Conservation (phyloP, 352 stramenopile species). For the Globisporangium polare region DNA sequence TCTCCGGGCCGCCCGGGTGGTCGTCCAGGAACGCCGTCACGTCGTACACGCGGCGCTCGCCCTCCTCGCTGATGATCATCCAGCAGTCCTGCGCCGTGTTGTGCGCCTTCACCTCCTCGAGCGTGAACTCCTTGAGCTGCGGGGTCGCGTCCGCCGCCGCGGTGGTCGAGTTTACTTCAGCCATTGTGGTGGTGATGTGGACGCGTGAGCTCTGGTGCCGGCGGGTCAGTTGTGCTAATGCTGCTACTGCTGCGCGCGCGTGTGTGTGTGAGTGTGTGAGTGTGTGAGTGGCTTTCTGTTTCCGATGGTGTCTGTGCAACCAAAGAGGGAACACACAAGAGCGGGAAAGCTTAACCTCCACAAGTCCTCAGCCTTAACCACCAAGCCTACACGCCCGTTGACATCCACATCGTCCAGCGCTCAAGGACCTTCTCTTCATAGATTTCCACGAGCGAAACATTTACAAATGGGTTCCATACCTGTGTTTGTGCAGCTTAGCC, state of each 20-base stretch:
- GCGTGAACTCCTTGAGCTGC: slow-evolving; percentile 82
- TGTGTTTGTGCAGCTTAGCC: too few species aligned
- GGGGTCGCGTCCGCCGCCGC: neutral
- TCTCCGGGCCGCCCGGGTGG: slow-evolving; percentile 97
- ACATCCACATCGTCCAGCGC: too few species aligned
- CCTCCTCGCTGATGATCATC: slow-evolving; percentile 76
- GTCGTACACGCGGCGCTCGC: slow-evolving; percentile 94
- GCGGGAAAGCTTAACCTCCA: too few species aligned
- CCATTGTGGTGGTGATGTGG: neutral
- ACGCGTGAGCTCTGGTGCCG: neutral
- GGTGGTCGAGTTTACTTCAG: neutral
- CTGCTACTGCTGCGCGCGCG: neutral
- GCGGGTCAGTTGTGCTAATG: neutral
- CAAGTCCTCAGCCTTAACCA: too few species aligned
- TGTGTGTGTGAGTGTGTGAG: too few species aligned
- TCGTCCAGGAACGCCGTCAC: slow-evolving; percentile 97
- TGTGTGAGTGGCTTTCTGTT: too few species aligned
- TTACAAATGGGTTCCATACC: too few species aligned
- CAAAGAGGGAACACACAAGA: neutral
- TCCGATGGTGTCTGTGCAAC: slow-evolving; percentile 3
- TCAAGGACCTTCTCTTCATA: too few species aligned
- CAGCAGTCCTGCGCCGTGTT: slow-evolving; percentile 80
- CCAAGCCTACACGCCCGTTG: too few species aligned
- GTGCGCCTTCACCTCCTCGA: slow-evolving; percentile 91
- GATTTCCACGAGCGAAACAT: too few species aligned